phyloP scores from a whole-genome alignment of 169 alveolate genomes.

The Plasmodium fragile region DNA sequence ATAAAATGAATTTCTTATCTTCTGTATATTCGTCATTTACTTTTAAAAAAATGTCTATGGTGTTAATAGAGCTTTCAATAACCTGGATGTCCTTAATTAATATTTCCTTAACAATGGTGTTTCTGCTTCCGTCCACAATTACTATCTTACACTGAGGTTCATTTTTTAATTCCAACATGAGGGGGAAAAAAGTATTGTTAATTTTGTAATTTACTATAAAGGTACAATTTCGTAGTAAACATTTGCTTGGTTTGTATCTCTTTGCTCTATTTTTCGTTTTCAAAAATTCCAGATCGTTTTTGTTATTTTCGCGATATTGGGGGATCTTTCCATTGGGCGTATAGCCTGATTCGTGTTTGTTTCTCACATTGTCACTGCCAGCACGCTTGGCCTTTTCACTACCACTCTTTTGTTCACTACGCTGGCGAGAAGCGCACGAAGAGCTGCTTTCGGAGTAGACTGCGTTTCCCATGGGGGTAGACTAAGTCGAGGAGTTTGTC shows the following conservation, averaged over 20 bases:
- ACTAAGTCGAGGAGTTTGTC: not conserved
- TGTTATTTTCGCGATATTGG: not conserved
- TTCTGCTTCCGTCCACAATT: slow-evolving; percentile 21
- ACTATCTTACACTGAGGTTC: slow-evolving; percentile 48
- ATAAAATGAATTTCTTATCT: slow-evolving; percentile 35
- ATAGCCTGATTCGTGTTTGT: not conserved
- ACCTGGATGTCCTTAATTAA: slow-evolving; percentile 44
- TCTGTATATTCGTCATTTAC: slow-evolving; percentile 51
- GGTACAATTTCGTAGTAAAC: slow-evolving; percentile 48
- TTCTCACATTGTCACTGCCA: not conserved
- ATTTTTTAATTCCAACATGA: slow-evolving; percentile 54
- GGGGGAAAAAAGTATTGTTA: slow-evolving; percentile 19
- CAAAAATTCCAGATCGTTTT: slow-evolving; percentile 9
- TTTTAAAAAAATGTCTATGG: slow-evolving; percentile 59
- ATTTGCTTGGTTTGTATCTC: slow-evolving; percentile 50
- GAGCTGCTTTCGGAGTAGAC: not conserved
- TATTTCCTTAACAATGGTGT: slow-evolving; percentile 42
- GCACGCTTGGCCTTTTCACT: not conserved
- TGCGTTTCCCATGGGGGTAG: slow-evolving; percentile 32
- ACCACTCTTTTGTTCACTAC: not conserved
- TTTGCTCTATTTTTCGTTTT: slow-evolving; percentile 58
- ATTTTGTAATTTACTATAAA: slow-evolving; percentile 47
- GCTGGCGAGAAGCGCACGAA: not conserved
- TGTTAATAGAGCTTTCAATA: slow-evolving; percentile 44
- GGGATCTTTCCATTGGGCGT: not conserved